Conservation (phyloP, 1,284 basidiomycete genomes). For the Heterobasidion parviporum region DNA sequence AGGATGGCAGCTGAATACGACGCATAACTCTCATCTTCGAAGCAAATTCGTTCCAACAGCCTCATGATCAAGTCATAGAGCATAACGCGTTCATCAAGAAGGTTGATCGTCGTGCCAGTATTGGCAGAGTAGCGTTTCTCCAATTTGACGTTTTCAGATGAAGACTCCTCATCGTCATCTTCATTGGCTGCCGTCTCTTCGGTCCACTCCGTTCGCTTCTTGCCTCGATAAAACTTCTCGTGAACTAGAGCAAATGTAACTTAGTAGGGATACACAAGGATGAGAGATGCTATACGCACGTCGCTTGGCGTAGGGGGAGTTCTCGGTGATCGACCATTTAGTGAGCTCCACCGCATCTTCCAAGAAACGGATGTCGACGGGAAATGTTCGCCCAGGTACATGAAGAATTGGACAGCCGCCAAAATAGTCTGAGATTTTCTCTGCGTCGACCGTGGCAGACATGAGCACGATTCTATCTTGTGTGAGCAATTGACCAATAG, state of each 20-base stretch:
- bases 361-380: constrained; percentile 82
- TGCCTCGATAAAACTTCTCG: constrained; percentile 59
- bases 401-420: constrained; percentile 83
- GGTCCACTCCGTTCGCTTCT: constrained; percentile 64
- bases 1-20: constrained; percentile 79
- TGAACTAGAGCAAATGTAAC: constrained; percentile 28
- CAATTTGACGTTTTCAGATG: constrained; percentile 42
- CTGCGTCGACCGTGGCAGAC: constrained; percentile 95
- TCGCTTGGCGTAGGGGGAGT: constrained; percentile 78
- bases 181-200: constrained; percentile 55
- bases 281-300: constrained; percentile 31
- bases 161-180: constrained; percentile 62
- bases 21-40: constrained; percentile 45
- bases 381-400: constrained; percentile 96
- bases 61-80: constrained; percentile 85
- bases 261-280: constrained; percentile 2
- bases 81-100: constrained; percentile 85
- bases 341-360: constrained; percentile 91
- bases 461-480: constrained; percentile 82
- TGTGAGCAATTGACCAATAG: background rate
- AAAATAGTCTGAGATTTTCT: constrained; percentile 92
- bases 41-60: constrained; percentile 86
- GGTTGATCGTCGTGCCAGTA: constrained; percentile 78
- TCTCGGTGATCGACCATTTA: constrained; percentile 79
- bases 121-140: constrained; percentile 66